A percentile compares a stretch with the other conserved stretches of the same genome.
phyloP scores from a whole-genome alignment of 2,329 filamentous ascomycete genomes.

The Fusarium oxysporum region DNA sequence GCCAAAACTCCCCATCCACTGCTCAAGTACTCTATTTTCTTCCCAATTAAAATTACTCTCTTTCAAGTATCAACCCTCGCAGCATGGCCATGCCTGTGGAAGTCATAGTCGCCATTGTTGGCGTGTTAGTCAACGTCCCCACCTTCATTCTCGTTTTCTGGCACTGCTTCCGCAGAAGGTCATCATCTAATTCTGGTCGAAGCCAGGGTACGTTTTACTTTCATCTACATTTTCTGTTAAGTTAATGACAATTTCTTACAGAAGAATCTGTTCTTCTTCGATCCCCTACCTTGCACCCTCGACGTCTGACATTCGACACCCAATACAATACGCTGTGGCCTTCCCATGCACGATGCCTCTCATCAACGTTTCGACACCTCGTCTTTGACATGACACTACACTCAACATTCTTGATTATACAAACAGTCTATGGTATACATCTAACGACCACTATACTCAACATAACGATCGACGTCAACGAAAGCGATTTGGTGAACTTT shows the following conservation, averaged over 20 bases:
- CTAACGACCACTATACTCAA: rapidly evolving
- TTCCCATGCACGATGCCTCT: constrained; percentile 7
- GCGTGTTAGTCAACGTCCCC: constrained; percentile 15
- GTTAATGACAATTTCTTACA: neutral
- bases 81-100: neutral
- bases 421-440: rapidly evolving
- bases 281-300: rapidly evolving
- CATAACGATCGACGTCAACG: rapidly evolving
- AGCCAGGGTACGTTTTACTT: neutral
- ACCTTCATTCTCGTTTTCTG: constrained; percentile 9
- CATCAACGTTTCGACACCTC: neutral
- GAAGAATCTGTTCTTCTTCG: rapidly evolving
- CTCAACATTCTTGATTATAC: rapidly evolving
- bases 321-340: constrained; percentile 8
- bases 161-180: neutral
- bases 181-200: rapidly evolving
- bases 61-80: rapidly evolving
- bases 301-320: neutral
- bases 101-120: neutral
- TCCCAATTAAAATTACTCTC: rapidly evolving
- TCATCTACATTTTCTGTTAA: rapidly evolving
- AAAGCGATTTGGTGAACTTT: neutral
- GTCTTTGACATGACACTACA: neutral
- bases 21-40: rapidly evolving
- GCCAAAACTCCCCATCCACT: too few relatives aligned